Conservation (phyloP, 208 protist species). For the Wallacemonas collosoma region DNA sequence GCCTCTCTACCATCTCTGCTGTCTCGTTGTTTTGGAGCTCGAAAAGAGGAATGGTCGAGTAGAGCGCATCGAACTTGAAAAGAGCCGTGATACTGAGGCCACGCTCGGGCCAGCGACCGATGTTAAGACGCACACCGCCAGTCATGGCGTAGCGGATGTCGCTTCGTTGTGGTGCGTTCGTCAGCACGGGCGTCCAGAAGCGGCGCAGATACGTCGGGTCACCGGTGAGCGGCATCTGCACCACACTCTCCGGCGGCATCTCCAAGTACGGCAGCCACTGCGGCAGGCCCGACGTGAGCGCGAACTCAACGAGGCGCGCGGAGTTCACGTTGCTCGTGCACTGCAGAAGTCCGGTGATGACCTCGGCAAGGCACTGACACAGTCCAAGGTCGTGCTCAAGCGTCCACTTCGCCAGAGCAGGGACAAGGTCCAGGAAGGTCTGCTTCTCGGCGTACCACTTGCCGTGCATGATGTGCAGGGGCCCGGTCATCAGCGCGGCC, state of each 20-base stretch:
- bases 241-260: constrained; percentile 38
- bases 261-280: constrained; percentile 72
- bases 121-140: constrained; percentile 63
- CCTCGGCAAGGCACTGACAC: constrained; percentile 51
- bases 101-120: constrained; percentile 60
- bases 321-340: constrained; percentile 68
- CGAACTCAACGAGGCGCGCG: constrained; percentile 51
- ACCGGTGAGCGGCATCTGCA: constrained; percentile 59
- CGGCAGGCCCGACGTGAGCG: constrained; percentile 47
- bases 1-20: constrained; percentile 20
- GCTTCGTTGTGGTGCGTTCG: constrained; percentile 58
- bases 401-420: constrained; percentile 49
- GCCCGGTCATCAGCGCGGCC: constrained; percentile 41
- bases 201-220: constrained; percentile 35
- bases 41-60: constrained; percentile 69
- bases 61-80: constrained; percentile 72
- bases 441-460: constrained; percentile 74
- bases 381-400: constrained; percentile 35
- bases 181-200: constrained; percentile 82
- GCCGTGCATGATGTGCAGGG: constrained; percentile 32
- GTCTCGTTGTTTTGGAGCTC: constrained; percentile 49
- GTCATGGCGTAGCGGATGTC: constrained; percentile 66
- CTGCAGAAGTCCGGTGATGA: constrained; percentile 46
- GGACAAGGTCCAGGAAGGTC: constrained; percentile 77
- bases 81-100: constrained; percentile 69